Base-by-base conservation (phyloP, 108 stramenopile species). In the Discostella stelligeroides region DNA sequence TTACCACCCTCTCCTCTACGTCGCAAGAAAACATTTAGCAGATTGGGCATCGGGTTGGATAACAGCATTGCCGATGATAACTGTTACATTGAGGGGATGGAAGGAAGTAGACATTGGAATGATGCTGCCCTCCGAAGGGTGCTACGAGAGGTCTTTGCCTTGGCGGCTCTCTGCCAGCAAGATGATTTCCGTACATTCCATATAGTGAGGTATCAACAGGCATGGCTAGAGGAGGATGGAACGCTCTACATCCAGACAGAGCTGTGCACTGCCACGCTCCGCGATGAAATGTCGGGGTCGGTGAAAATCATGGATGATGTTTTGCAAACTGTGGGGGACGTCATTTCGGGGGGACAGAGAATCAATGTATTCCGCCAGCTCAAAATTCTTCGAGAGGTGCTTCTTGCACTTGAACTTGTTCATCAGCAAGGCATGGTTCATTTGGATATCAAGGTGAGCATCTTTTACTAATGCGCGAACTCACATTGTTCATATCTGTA, bases 91-190 rank as follows among this genome's bases (percentile, higher is more conserved):
- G 62, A 30, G 20, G 15, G 20, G 13, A 34, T 48, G 12, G 18
- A 37, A n/a, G 75, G 75, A 11, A 69, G 66, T 25, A 63, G 60
- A n/a, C 69, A 70, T 49, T 77, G 76, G 76, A 70, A 60, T 40
- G 69, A 70, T 7, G 57, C 47, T 34, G 61, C 76, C n/a, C 42
- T 77, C 6, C 50, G 58, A 61, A 70, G 90, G 15, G 91, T 94
- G 88, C 86, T 94, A n/a, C 76, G 89, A 65, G 91, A 92, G 83
- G 75, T 76, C 11, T 73, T 70, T 38, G 80, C 80, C 7, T 27
- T 81, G 18, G 80, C 80, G 29, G 80, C 80, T 13, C 63, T 81
- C 24, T 76, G 80, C 45, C 64, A 72, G 14, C 70, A 76, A 63
- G 63, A 75, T 34, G 80, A 81, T 27, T 53, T 71, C 24, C 58